These are phyloP conservation scores for Entomortierella lignicola DNA, from an alignment of 192 early-diverging fungal genomes.

Conservation along the genomic window DNA sequence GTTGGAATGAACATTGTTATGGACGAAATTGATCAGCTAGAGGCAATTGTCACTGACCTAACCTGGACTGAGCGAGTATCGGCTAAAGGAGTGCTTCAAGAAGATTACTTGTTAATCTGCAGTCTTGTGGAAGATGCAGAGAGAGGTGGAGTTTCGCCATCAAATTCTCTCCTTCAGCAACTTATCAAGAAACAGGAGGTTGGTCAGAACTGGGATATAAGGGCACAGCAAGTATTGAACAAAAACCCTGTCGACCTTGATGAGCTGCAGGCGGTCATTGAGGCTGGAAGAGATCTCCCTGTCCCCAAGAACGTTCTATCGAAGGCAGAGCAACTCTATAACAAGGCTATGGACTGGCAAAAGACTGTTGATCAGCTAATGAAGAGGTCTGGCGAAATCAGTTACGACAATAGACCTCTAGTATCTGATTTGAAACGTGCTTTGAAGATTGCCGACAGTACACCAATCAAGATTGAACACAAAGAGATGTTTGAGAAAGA, in stretches of 20 bases:
- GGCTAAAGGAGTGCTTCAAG: constrained; percentile 22
- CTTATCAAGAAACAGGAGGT: constrained; percentile 28
- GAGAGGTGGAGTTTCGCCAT: constrained; percentile 38
- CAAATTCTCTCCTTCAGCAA: constrained; percentile 48
- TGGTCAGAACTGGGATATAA: constrained; percentile 40
- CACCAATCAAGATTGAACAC: constrained; percentile 15
- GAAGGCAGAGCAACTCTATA: constrained; percentile 38
- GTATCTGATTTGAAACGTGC: constrained; percentile 41
- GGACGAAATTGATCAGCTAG: constrained; percentile 60
- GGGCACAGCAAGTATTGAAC: constrained; percentile 19
- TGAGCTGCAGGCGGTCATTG: constrained; percentile 49
- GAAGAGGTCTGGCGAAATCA: constrained; percentile 22
- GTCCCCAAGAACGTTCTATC: constrained; percentile 39
- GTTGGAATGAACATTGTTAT: constrained; percentile 41
- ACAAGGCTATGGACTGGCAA: constrained; percentile 38
- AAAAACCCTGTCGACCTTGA: constrained; percentile 39
- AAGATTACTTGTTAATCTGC: constrained; percentile 41
- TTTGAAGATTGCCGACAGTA: constrained; percentile 26
- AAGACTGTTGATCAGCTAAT: constrained; percentile 22
- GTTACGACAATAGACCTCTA: constrained; percentile 40
- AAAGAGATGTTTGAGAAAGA: constrained; percentile 37
- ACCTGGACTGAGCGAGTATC: constrained; percentile 51
- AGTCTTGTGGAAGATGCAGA: constrained; percentile 49
- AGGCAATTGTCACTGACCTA: constrained; percentile 59
- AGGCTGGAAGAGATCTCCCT: constrained; percentile 23